Conservation (phyloP, 2,329 filamentous ascomycete species). For the Ustilaginoidea virens region DNA sequence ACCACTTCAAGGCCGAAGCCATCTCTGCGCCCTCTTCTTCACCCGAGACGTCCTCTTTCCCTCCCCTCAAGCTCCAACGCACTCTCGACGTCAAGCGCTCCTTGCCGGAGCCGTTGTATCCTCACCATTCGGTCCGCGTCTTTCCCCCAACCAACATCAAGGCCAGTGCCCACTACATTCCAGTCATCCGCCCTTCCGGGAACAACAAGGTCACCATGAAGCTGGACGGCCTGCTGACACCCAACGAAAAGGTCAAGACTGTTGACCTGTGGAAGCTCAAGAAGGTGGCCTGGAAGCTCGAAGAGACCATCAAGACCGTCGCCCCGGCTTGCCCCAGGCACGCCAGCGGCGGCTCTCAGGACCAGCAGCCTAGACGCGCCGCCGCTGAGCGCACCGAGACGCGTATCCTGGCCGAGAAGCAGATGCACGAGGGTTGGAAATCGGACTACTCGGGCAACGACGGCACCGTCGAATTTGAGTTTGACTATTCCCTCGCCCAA, state of each 20-base stretch:
- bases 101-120: slow-evolving; percentile 54
- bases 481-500: slow-evolving; percentile 36
- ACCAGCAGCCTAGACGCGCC: slow-evolving; percentile 28
- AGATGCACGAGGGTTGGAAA: slow-evolving; percentile 84
- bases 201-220: slow-evolving; percentile 66
- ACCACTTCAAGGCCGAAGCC: slow-evolving; percentile 58
- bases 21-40: slow-evolving; percentile 44
- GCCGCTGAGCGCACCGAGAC: slow-evolving; percentile 59
- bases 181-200: slow-evolving; percentile 75
- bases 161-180: slow-evolving; percentile 65
- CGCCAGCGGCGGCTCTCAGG: slow-evolving; percentile 30
- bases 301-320: slow-evolving; percentile 69
- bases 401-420: slow-evolving; percentile 64
- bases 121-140: slow-evolving; percentile 82
- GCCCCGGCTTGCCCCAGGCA: slow-evolving; percentile 72
- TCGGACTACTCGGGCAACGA: slow-evolving; percentile 38
- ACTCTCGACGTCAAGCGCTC: slow-evolving; percentile 65
- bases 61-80: slow-evolving; percentile 45
- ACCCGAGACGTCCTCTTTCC: slow-evolving; percentile 19
- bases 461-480: slow-evolving; percentile 41
- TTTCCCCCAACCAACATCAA: slow-evolving; percentile 95
- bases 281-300: slow-evolving; percentile 84
- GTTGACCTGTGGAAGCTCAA: slow-evolving; percentile 75
- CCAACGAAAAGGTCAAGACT: slow-evolving; percentile 52
- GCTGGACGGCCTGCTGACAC: slow-evolving; percentile 69